Conservation (phyloP, 192 early-diverging fungal genomes). For the Lobulomyces angularis region DNA sequence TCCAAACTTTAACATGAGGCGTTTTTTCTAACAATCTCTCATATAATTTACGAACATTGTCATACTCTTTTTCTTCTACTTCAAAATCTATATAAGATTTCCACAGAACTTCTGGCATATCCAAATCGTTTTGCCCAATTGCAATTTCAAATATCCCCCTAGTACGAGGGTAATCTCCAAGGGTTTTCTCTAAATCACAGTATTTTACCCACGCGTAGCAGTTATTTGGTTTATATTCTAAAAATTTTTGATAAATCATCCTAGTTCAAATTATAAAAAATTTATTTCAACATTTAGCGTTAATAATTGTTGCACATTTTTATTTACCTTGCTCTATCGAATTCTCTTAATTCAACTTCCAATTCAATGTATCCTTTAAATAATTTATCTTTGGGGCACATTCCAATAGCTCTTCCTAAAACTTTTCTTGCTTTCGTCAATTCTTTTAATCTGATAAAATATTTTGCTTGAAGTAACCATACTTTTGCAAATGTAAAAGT, state of each 20-base stretch:
- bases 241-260: conserved; percentile 76
- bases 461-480: conserved; percentile 90
- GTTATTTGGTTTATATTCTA: conserved; percentile 77
- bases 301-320: too few species aligned
- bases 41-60: conserved; percentile 68
- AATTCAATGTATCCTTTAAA: conserved; percentile 96
- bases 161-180: conserved; percentile 75
- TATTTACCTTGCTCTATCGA: conserved; percentile 87
- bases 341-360: conserved; percentile 85
- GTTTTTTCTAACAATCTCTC: conserved; percentile 71
- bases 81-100: conserved; percentile 97
- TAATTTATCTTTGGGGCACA: conserved; percentile 79
- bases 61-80: conserved; percentile 66
- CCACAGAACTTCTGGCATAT: conserved; percentile 99
- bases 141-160: conserved; percentile 88
- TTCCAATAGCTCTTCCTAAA: conserved; percentile 75
- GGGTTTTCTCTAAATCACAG: conserved; percentile 71
- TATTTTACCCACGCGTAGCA: conserved; percentile 95
- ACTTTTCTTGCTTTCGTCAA: conserved; percentile 59
- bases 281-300: too few species aligned
- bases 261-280: too few species aligned
- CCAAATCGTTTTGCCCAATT: conserved; percentile 72
- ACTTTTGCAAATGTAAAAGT: conserved; percentile 94
- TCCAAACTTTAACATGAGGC: conserved; percentile 89
- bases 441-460: conserved; percentile 70